Evolutionary conservation across 83 land plant genomes (phyloP).

Genomic region (Larix sibirica): DNA sequence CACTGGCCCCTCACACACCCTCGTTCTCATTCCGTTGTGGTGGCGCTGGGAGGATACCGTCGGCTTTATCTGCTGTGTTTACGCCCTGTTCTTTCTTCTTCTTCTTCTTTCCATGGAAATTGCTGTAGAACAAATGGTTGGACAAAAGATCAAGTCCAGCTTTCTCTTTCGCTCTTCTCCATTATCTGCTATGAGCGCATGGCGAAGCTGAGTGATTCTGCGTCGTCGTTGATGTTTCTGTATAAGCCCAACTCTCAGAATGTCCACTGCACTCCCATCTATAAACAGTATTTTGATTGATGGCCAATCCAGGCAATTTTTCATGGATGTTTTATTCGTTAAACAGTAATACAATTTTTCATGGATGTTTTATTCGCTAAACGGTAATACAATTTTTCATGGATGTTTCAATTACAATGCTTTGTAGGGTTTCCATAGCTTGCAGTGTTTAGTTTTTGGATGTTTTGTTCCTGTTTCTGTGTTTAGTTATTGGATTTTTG

Average conservation of each 20-base stretch:
- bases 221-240: conserved; percentile 9
- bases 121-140: background rate
- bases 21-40: conserved; percentile 30
- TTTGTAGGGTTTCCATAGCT: no score
- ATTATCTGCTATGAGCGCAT: conserved; percentile 61
- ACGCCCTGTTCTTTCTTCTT: conserved; percentile 43
- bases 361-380: no score
- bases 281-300: no score
- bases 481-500: no score
- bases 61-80: conserved; percentile 60
- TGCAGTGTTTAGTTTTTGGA: no score
- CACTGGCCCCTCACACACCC: conserved; percentile 31
- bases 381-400: no score
- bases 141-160: conserved; percentile 27
- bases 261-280: background rate
- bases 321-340: no score
- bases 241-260: conserved; percentile 8
- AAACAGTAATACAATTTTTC: no score
- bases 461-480: no score
- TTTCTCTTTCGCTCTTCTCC: conserved; percentile 70
- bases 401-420: no score
- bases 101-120: background rate
- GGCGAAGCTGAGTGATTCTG: conserved; percentile 5
- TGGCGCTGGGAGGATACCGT: conserved; percentile 65
- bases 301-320: no score